phyloP scores from a whole-genome alignment of 176 grass and related monocot species.

The Carex myosuroides region DNA sequence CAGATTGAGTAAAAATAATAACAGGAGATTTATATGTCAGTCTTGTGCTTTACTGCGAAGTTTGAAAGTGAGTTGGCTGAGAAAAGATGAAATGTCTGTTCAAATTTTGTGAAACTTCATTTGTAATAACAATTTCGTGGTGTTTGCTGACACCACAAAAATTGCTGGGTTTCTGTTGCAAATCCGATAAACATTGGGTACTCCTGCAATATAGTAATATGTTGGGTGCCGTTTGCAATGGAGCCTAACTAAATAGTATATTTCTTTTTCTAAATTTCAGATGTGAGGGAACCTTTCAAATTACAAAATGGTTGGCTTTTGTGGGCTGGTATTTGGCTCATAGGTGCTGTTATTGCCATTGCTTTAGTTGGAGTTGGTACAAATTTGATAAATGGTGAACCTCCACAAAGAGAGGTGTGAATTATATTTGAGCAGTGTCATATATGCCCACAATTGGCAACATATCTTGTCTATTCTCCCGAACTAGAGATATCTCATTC shows the following conservation, averaged over 20 bases:
- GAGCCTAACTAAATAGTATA: not conserved
- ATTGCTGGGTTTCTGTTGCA: not conserved
- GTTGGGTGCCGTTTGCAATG: not conserved
- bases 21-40: not conserved
- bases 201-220: not conserved
- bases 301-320: slow-evolving; percentile 84
- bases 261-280: slow-evolving; percentile 37
- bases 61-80: not conserved
- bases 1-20: not conserved
- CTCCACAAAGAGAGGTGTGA: slow-evolving; percentile 72
- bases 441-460: not conserved
- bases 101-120: not conserved
- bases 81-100: not conserved
- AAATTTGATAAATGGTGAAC: slow-evolving; percentile 64
- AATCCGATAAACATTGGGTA: not conserved
- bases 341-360: slow-evolving; percentile 68
- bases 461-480: not conserved
- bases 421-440: not conserved
- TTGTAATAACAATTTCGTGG: not conserved
- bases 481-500: not conserved
- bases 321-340: slow-evolving; percentile 69
- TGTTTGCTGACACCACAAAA: not conserved
- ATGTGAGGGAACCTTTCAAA: slow-evolving; percentile 80
- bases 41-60: not conserved
- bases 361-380: slow-evolving; percentile 55